These are phyloP conservation scores for Nosema muscidifuracis DNA, from an alignment of 371 early-diverging fungal species.

Conservation along the genomic window DNA sequence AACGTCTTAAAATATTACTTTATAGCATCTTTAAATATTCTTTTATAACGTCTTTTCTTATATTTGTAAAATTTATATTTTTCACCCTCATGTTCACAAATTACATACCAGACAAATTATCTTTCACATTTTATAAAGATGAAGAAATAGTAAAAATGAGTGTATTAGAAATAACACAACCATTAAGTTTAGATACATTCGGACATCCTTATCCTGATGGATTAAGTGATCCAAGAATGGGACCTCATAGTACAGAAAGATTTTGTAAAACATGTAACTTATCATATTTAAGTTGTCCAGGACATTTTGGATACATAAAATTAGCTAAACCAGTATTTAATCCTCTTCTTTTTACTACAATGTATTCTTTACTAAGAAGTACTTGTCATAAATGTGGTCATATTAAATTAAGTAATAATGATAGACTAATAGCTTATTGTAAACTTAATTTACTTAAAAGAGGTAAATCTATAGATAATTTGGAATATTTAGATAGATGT, in stretches of 20 bases:
- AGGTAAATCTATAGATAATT: conserved; percentile 20
- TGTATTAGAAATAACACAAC: conserved; percentile 79
- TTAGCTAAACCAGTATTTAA: conserved; percentile 64
- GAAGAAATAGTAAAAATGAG: conserved; percentile 84
- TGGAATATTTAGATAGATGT: conserved; percentile 15
- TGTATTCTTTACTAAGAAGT: conserved; percentile 74
- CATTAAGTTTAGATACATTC: conserved; percentile 77
- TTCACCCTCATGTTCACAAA: conserved; percentile 23
- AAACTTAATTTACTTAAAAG: conserved; percentile 36
- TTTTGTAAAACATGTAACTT: conserved; percentile 58
- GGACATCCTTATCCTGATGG: conserved; percentile 83
- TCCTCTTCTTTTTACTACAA: conserved; percentile 77
- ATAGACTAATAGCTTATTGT: conserved; percentile 18
- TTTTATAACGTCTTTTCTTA: too few species aligned
- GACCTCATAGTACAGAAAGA: conserved; percentile 74
- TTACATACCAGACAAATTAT: conserved; percentile 31
- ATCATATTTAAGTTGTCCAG: conserved; percentile 55
- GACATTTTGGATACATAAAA: conserved; percentile 63
- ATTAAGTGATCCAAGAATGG: conserved; percentile 86
- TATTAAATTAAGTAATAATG: conserved; percentile 67
- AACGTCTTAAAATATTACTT: too few species aligned
- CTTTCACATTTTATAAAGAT: conserved; percentile 69
- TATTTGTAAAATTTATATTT: too few species aligned
- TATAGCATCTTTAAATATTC: too few species aligned
- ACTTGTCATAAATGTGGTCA: conserved; percentile 80